These are phyloP conservation scores for Kwoniella europaea DNA, from an alignment of 768 basidiomycete species.

Conservation along the genomic window DNA sequence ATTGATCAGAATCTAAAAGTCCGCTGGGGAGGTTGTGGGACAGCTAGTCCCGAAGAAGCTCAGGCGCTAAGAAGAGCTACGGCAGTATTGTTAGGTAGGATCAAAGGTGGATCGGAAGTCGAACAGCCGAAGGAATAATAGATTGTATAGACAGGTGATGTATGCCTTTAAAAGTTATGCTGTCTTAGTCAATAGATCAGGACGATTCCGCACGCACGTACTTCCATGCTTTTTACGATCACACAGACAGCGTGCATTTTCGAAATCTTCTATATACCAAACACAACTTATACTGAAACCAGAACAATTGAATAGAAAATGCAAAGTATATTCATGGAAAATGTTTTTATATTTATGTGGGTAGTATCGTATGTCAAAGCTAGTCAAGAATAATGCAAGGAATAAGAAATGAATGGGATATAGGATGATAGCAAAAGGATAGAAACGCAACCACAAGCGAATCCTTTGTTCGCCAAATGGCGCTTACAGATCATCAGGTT, in stretches of 20 bases:
- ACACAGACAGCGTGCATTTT: too few species aligned
- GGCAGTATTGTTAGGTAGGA: conserved; percentile 55
- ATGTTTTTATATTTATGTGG: neutral
- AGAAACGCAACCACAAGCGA: neutral
- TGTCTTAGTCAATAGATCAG: too few species aligned
- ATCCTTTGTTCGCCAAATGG: neutral
- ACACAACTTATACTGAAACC: too few species aligned
- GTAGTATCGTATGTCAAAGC: neutral
- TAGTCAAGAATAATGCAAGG: conserved; percentile 1
- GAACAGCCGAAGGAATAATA: neutral
- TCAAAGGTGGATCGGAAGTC: conserved; percentile 18
- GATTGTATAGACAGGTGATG: neutral
- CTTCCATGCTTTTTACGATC: too few species aligned
- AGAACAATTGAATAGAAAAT: neutral
- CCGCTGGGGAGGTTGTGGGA: conserved; percentile 90
- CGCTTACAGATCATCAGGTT: conserved; percentile 54
- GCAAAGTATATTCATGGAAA: neutral
- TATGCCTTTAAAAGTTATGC: too few species aligned
- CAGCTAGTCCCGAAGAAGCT: conserved; percentile 75
- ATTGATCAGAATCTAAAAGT: conserved; percentile 83
- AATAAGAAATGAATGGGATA: neutral
- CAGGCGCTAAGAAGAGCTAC: conserved; percentile 68
- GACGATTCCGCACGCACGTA: too few species aligned
- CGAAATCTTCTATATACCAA: too few species aligned
- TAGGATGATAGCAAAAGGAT: neutral